phyloP scores from a whole-genome alignment of 169 alveolate genomes.

The Gregarina niphandrodes region DNA sequence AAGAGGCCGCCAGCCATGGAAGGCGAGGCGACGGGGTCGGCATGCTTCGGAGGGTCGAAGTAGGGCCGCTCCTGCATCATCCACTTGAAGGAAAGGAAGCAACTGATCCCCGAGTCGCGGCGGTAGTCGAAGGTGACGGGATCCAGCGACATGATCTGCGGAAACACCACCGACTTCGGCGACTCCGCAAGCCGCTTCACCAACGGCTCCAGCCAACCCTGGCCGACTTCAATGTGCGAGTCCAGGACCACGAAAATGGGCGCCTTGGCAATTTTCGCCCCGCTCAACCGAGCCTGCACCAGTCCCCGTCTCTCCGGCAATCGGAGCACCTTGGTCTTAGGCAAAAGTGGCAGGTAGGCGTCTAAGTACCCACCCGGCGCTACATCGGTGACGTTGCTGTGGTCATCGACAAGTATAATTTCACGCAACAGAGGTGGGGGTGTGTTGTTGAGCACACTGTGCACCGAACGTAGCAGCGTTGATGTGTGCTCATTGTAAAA shows the following conservation, averaged over 20 bases:
- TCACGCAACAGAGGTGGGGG: slow-evolving; percentile 29
- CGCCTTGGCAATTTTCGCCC: slow-evolving; percentile 12
- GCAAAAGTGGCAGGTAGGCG: slow-evolving; percentile 13
- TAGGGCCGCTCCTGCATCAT: slow-evolving; percentile 18
- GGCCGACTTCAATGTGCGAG: slow-evolving; percentile 23
- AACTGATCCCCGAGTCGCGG: slow-evolving; percentile 17
- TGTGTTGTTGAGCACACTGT: slow-evolving; percentile 21
- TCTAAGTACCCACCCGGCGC: slow-evolving; percentile 19
- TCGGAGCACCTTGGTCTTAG: slow-evolving; percentile 13
- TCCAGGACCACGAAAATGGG: slow-evolving; percentile 23
- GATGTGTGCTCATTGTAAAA: slow-evolving; percentile 25
- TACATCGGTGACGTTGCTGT: slow-evolving; percentile 13
- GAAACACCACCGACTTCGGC: slow-evolving; percentile 19
- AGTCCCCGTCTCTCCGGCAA: slow-evolving; percentile 12
- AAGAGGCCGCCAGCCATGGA: slow-evolving; percentile 31
- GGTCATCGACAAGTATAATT: slow-evolving; percentile 18
- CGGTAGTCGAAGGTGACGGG: slow-evolving; percentile 9
- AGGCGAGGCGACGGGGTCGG: slow-evolving; percentile 23
- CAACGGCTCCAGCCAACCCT: slow-evolving; percentile 30
- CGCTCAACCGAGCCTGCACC: slow-evolving; percentile 22
- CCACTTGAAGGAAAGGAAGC: slow-evolving; percentile 20
- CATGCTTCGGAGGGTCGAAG: slow-evolving; percentile 7
- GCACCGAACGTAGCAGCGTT: slow-evolving; percentile 22
- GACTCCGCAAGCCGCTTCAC: slow-evolving; percentile 12
- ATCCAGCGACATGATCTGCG: slow-evolving; percentile 18